Evolutionary conservation across 768 basidiomycete genomes (phyloP), one percentile per base, ranked within the genome.

Genomic region (Mycena belliarum): DNA sequence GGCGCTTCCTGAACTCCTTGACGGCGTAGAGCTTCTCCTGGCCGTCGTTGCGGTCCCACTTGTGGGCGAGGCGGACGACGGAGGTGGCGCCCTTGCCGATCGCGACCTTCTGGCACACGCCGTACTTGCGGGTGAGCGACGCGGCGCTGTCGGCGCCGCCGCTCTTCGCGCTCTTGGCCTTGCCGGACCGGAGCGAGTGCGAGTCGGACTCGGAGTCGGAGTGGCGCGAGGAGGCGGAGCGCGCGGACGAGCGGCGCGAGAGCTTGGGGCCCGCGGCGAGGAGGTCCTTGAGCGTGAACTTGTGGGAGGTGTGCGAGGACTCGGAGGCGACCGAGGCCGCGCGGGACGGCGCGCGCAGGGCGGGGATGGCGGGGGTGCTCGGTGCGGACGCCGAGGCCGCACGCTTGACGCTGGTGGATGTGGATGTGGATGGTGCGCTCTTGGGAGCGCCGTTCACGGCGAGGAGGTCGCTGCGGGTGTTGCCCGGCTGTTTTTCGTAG

Each of bases 61-160:
- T 99, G 76, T 99, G 97, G 41, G 95, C 96, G 18, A 99, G 82
- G 44, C 93, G 80, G 42, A 99, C 96, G 52, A 98, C 94, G 46
- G 92, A 93, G 24, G 97, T 99, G n/a, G 96, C 97, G 20, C 96
- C 96, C 73, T 95, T 97, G 37, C 96, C 96, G 62, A 99, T 97
- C 14, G 96, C 95, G 21, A 57, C 55, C 76, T 93, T 93, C 77
- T 95, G 93, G 72, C 95, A 98, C 14, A 97, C 87, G 29, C 96
- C 97, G 69, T 98, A 99, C 81, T 98, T 98, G 74, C 94, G 87
- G 37, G 89, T 74, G 63, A 82, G 65, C 69, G 11, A 73, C 64
- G 60, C 50, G 5, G 26, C 16, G 11, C n/a, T 12, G n/a, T n/a
- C 43, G 24, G 4, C 15, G 44, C 11, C 16, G 45, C 18, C 26